Evolutionary conservation across 768 basidiomycete species (phyloP).

Genomic region (Leccinellum albellum): DNA sequence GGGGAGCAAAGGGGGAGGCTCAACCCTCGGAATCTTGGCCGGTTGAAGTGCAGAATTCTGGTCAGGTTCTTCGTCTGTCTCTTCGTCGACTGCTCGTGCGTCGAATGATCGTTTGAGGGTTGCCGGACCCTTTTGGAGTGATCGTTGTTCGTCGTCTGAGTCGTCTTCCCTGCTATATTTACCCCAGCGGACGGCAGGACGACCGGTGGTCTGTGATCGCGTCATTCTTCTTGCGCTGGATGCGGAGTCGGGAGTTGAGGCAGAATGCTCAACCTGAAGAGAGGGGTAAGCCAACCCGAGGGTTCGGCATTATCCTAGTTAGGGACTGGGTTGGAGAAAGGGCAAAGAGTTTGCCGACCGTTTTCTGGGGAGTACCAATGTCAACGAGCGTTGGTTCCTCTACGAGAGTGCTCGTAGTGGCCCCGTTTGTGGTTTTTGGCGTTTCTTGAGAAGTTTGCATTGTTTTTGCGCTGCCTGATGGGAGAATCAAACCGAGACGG

Average conservation of each 20-base stretch:
- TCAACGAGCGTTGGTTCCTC: constrained; percentile 28
- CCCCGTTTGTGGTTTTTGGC: constrained; percentile 18
- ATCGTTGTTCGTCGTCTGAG: constrained; percentile 20
- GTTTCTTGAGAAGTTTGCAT: constrained; percentile 26
- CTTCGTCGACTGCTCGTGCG: constrained; percentile 34
- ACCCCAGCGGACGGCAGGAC: constrained; percentile 33
- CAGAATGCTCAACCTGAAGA: constrained; percentile 20
- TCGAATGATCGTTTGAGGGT: constrained; percentile 33
- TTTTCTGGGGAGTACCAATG: constrained; percentile 25
- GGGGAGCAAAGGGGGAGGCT: constrained; percentile 22
- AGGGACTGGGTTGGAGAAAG: constrained; percentile 28
- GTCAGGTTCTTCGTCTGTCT: constrained; percentile 31
- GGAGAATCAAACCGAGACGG: constrained; percentile 20
- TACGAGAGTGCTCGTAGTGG: constrained; percentile 1
- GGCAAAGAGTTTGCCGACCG: constrained; percentile 25
- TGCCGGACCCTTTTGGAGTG: constrained; percentile 11
- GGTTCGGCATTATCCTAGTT: constrained; percentile 28
- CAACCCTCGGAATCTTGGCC: constrained; percentile 30
- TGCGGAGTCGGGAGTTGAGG: constrained; percentile 24
- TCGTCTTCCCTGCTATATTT: constrained; percentile 32
- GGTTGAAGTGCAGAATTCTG: constrained; percentile 17
- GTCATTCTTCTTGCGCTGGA: constrained; percentile 27
- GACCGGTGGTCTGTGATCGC: constrained; percentile 34
- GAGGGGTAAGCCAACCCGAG: constrained; percentile 19
- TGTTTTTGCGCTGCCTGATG: constrained; percentile 32